Evolutionary conservation across 2,329 filamentous ascomycete genomes (phyloP), one percentile per base, ranked within the genome.

Genomic region (Aspergillus tanneri): DNA sequence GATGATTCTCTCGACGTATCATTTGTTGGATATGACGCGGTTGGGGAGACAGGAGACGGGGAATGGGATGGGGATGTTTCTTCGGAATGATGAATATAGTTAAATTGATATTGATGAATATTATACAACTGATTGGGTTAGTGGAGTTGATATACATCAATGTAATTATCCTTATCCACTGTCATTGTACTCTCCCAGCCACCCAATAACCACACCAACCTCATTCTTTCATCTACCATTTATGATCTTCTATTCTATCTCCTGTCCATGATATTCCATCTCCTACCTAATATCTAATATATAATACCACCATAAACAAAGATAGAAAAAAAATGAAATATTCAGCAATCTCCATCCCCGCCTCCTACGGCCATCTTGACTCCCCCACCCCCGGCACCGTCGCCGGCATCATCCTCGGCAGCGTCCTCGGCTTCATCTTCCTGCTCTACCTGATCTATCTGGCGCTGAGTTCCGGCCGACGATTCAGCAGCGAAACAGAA

Each of bases 341-440:
- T 50, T 57, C 56, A 46, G 67, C 70, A 43, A 56, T 72, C 56
- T 72, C 81, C 52, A 83, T 87, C 57, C 82, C 83, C 1, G 77
- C 80, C 21, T 81, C 81, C 56, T 87, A 87, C 67, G 73, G 76
- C 37, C 72, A 73, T 43, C 69, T 81, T 25, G 67, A 78, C 61
- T 59, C 80, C 5, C 81, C 81, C 0, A 38, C 73, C 1, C 77
- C 82, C 0, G 82, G 80, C 45, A 76, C 77, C 30, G 77, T 86
- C 1, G 81, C 76, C 8, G 83, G 83, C 46, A 84, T 85, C 49
- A 77, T 72, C 53, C 63, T 79, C 60, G 55, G 75, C 65, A 58
- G 61, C 49, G 67, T 78, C 39, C 72, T 67, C 22, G 80, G 74
- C 43, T 78, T 83, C 62, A 62, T 82, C 24, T 67, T 83, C 25